Evolutionary conservation across 106 monocot genomes (phyloP), one percentile per base, ranked within the genome.

Genomic region (Gastrodia elata): DNA sequence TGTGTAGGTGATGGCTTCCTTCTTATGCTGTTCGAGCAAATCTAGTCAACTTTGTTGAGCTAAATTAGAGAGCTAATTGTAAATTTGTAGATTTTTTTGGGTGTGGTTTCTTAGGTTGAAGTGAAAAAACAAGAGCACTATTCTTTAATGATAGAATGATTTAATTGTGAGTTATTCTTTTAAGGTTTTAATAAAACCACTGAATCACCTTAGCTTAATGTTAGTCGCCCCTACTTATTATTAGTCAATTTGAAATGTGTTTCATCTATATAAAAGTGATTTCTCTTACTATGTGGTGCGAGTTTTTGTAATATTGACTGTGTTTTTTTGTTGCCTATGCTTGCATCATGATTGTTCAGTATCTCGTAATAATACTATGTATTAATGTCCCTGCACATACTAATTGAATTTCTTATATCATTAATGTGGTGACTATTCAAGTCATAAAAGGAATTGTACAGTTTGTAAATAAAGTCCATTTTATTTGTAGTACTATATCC

Each of bases 11-110:
- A 52, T 6, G 18, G 49, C 8, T 34, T 6, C 10, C 9, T 36
- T 7, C 18, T 36, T 52, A 72, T 33, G 13, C 48, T 32, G 16
- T 3, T 7, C 57, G 8, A 9, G 5, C 73, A 10, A 33, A 7
- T 73, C 55, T 16, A 28, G 35, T 33, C 7, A 37, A 57, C 18
- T 37, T 36, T 55, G 48, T 36, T 35, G 16, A 37, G 38, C 36
- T 22, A 52, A 33, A 14, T 33, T 3, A n/a, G 11, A 44, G 49
- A 72, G 37, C 56, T 35, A 32, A 20, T 73, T 56, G 55, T 56
- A 52, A 73, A 73, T 72, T 11, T 56, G 73, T 67, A 67, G 67
- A 67, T 67, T 11, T 16, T 34, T 37, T 67, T 67, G 16, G 14
- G 14, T 37, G 6, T 67, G 4, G 0, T 10, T 67, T 3, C 30